Base-by-base conservation (phyloP, 179 eudicot genomes). In the Sideroxylon spinosum region DNA sequence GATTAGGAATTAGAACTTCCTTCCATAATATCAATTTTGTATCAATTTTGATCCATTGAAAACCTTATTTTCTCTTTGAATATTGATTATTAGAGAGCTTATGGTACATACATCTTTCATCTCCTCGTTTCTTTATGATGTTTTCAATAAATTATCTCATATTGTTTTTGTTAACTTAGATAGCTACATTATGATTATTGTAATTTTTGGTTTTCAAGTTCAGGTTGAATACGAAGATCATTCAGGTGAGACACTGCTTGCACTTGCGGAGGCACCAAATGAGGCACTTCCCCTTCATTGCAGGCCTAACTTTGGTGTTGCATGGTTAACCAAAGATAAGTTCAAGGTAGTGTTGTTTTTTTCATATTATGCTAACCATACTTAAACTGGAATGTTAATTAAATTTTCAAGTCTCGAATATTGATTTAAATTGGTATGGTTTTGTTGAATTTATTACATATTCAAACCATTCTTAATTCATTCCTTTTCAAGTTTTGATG, bases 281-380 rank as follows among this genome's bases (percentile, higher is more conserved):
- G 98, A 96, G 85, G 97, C 98, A 82, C 99, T 94, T 86, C 98
- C 99, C 25, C 83, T 78, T 86, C 88, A 92, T 74, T 96, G 97
- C 81, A 85, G 99, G 78, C 99, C 99, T 59, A 88, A 78, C 79
- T 95, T 96, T 52, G 79, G 87, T 81, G 85, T 88, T 82, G 99
- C 98, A 76, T 90, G 92, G 97, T 79, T 77, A 84, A 86, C 98
- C 56, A 91, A 89, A 82, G 87, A 89, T 79, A 82, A 71, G 81
- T 88, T 94, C 60, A 85, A 92, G 93, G 99, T 92, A 83, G 28
- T 37, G 23, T 12, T 37, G 29, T 25, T 69, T 23, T 37, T 74
- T 68, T 4, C 44, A 56, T 17, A 17, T 57, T 25, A 56, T 1
- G 48, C 7, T 4, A 44, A 29, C 25, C 32, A 28, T 9, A 52